Conservation (phyloP, 352 stramenopile species). For the Phytophthora palmivora region DNA sequence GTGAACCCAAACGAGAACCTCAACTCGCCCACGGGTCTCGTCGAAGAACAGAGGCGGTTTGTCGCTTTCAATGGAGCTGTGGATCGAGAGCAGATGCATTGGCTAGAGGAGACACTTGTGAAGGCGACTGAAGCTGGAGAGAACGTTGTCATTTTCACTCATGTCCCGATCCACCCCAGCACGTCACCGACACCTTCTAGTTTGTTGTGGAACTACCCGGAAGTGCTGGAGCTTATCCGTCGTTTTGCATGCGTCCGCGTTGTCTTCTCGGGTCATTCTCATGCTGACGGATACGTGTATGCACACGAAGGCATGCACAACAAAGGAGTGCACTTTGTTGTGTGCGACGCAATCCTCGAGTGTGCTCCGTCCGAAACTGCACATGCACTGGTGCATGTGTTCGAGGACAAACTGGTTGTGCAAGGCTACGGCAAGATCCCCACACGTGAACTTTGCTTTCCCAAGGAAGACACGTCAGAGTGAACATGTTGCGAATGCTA, state of each 20-base stretch:
- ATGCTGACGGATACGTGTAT: constrained; percentile 62
- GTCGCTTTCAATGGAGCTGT: constrained; percentile 85
- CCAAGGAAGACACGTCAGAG: constrained; percentile 2
- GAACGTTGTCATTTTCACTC: constrained; percentile 77
- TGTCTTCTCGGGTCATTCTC: constrained; percentile 78
- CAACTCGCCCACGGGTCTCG: constrained; percentile 71
- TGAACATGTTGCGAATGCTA: not conserved
- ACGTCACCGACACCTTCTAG: constrained; percentile 41
- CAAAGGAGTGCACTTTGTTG: constrained; percentile 71
- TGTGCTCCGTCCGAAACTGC: constrained; percentile 62
- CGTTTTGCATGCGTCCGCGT: constrained; percentile 54
- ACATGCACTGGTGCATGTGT: constrained; percentile 69
- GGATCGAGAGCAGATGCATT: constrained; percentile 63
- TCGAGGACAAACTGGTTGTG: constrained; percentile 56
- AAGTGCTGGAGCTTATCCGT: constrained; percentile 61
- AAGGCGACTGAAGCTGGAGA: constrained; percentile 37
- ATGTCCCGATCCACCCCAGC: constrained; percentile 69
- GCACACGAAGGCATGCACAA: constrained; percentile 41
- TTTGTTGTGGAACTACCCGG: constrained; percentile 84
- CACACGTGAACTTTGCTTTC: constrained; percentile 58
- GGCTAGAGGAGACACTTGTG: constrained; percentile 51
- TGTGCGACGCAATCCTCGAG: constrained; percentile 76
- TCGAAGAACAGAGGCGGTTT: constrained; percentile 54
- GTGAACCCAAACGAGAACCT: constrained; percentile 78
- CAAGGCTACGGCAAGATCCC: constrained; percentile 70